These are phyloP conservation scores for Penicillium antarcticum DNA, from an alignment of 495 filamentous ascomycete genomes.

Conservation along the genomic window DNA sequence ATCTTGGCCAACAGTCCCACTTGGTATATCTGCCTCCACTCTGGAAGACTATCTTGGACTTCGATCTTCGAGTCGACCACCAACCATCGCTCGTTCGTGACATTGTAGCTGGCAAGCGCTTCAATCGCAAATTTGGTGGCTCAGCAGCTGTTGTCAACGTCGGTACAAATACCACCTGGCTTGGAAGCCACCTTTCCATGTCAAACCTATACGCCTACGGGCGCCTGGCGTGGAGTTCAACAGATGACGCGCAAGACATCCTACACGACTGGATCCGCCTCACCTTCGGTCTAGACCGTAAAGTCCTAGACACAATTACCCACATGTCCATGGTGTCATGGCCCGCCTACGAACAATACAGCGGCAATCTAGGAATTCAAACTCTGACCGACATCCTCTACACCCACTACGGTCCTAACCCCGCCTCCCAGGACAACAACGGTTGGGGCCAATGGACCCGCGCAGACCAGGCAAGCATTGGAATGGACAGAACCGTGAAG, in stretches of 20 bases:
- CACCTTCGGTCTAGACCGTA: conserved; percentile 55
- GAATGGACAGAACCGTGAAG: conserved; percentile 67
- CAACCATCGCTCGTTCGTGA: conserved; percentile 51
- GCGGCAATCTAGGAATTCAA: conserved; percentile 67
- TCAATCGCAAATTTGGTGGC: conserved; percentile 56
- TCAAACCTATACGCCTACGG: conserved; percentile 73
- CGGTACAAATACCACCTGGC: conserved; percentile 63
- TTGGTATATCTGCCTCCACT: conserved; percentile 63
- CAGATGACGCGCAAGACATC: conserved; percentile 39
- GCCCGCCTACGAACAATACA: conserved; percentile 69
- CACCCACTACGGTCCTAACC: conserved; percentile 66
- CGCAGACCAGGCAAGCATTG: conserved; percentile 54
- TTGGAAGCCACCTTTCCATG: conserved; percentile 65
- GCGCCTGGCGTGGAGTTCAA: conserved; percentile 60
- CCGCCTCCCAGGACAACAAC: conserved; percentile 63
- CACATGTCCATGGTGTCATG: conserved; percentile 66
- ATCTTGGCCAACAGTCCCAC: conserved; percentile 69
- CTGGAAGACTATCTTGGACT: conserved; percentile 66
- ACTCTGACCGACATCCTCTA: conserved; percentile 66
- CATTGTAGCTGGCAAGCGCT: conserved; percentile 57
- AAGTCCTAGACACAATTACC: conserved; percentile 56
- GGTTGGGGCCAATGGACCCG: conserved; percentile 74
- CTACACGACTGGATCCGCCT: conserved; percentile 64
- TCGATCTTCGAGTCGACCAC: conserved; percentile 60
- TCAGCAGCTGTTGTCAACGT: conserved; percentile 69